Evolutionary conservation across 179 eudicot species (phyloP).

Genomic region (Beta lomatogona): DNA sequence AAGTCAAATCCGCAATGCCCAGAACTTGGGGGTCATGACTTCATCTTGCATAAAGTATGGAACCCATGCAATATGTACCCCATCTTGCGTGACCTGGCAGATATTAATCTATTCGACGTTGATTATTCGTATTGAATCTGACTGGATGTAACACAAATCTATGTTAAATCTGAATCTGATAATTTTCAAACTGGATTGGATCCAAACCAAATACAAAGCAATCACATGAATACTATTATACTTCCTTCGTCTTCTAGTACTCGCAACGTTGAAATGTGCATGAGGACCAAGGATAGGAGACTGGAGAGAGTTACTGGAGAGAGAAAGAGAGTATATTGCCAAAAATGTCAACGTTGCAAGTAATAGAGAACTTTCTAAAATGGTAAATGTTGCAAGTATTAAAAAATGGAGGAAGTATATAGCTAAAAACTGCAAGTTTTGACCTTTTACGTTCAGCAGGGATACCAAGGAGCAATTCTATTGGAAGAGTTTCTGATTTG

Average conservation of each 20-base stretch:
- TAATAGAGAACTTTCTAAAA: too few species aligned
- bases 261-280: too few species aligned
- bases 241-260: too few species aligned
- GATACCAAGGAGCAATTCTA: conserved; percentile 70
- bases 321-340: too few species aligned
- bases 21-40: too few species aligned
- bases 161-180: not conserved
- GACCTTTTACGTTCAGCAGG: conserved; percentile 48
- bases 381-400: too few species aligned
- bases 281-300: too few species aligned
- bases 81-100: not conserved
- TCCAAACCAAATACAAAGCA: not conserved
- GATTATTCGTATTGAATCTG: not conserved
- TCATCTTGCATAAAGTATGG: too few species aligned
- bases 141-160: not conserved
- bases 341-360: too few species aligned
- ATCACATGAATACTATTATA: too few species aligned
- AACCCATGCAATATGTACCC: not conserved
- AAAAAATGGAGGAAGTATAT: not conserved
- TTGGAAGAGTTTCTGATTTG: conserved; percentile 68
- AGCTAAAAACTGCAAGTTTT: conserved; percentile 9
- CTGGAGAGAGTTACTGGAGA: too few species aligned
- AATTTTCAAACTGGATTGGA: not conserved
- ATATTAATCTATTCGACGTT: not conserved
- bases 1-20: too few species aligned